phyloP scores from a whole-genome alignment of 2,329 filamentous ascomycete genomes.

The Phyllosticta capitalensis region DNA sequence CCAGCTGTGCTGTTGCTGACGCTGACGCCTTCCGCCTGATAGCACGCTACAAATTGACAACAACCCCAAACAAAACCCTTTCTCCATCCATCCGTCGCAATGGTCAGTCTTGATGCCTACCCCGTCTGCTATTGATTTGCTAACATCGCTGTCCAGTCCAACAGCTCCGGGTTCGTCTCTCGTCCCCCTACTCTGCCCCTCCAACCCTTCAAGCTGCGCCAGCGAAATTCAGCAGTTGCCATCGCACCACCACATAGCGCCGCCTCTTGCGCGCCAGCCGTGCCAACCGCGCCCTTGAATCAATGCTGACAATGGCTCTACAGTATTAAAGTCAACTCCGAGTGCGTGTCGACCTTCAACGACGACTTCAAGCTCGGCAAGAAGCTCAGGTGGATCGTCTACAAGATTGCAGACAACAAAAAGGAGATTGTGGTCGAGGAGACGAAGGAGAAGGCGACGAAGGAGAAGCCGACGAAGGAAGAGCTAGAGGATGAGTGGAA shows the following conservation, averaged over 20 bases:
- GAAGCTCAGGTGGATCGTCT: constrained; percentile 74
- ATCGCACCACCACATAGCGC: constrained; percentile 10
- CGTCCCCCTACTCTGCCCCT: constrained; percentile 12
- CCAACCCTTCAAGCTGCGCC: constrained; percentile 13
- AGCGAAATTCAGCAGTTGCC: constrained; percentile 14
- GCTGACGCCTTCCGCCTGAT: not conserved
- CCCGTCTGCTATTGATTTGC: not conserved
- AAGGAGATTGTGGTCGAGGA: constrained; percentile 76
- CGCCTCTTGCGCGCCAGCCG: not conserved
- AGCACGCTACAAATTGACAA: not conserved
- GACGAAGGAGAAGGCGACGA: constrained; percentile 41
- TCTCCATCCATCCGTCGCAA: constrained; percentile 1
- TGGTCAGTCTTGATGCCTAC: constrained; percentile 3
- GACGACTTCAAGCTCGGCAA: constrained; percentile 72
- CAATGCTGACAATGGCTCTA: not conserved
- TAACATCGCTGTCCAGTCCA: constrained; percentile 22
- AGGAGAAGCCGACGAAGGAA: not conserved
- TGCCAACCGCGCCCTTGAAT: constrained; percentile 4
- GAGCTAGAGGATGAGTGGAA: constrained; percentile 53
- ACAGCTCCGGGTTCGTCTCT: constrained; percentile 35
- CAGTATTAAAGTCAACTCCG: constrained; percentile 63
- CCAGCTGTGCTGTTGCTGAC: not conserved
- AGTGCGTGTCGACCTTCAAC: constrained; percentile 63
- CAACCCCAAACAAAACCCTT: not conserved
- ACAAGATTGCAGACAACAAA: constrained; percentile 76